Percentiles rank a stretch among this genome's conserved stretches.
Conservation (phyloP, 176 grass and related monocot species). For the Hyparrhenia diplandra region DNA sequence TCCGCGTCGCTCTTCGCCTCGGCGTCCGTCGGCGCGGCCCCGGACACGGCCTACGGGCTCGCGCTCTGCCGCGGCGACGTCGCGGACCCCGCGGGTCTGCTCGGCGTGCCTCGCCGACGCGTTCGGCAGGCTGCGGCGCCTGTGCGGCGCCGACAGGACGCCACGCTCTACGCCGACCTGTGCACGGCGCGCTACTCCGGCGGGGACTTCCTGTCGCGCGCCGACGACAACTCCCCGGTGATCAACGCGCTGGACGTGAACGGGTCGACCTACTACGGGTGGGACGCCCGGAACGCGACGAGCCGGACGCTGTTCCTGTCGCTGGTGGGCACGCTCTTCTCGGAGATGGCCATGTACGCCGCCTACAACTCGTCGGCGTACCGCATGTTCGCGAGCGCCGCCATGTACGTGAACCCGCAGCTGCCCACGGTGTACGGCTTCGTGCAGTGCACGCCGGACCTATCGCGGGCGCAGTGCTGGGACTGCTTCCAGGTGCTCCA, state of each 20-base stretch:
- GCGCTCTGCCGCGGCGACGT: slow-evolving; percentile 33
- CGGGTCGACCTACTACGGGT: slow-evolving; percentile 32
- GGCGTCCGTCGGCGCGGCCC: slow-evolving; percentile 1
- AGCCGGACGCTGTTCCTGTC: slow-evolving; percentile 38
- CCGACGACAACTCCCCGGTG: slow-evolving; percentile 31
- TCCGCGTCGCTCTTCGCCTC: slow-evolving; percentile 24
- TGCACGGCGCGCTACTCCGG: slow-evolving; percentile 30
- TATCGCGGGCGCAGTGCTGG: slow-evolving; percentile 43
- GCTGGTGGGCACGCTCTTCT: slow-evolving; percentile 44
- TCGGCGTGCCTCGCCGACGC: slow-evolving; percentile 30
- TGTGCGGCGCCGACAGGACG: slow-evolving; percentile 36
- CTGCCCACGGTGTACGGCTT: slow-evolving; percentile 59
- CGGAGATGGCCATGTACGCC: slow-evolving; percentile 44
- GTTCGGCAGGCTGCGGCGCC: neutral
- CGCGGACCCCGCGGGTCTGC: slow-evolving; percentile 21
- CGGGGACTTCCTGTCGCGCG: neutral
- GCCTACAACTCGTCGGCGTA: slow-evolving; percentile 27
- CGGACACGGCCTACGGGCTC: slow-evolving; percentile 17
- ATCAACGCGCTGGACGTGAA: slow-evolving; percentile 44
- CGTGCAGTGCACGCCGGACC: slow-evolving; percentile 72
- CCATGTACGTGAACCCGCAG: slow-evolving; percentile 40
- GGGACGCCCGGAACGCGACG: slow-evolving; percentile 41
- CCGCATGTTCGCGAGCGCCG: slow-evolving; percentile 37
- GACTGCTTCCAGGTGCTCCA: slow-evolving; percentile 33
- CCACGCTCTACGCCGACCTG: slow-evolving; percentile 34